Conservation (phyloP, 2,329 filamentous ascomycete genomes). For the Chaetomiaceae sp. region DNA sequence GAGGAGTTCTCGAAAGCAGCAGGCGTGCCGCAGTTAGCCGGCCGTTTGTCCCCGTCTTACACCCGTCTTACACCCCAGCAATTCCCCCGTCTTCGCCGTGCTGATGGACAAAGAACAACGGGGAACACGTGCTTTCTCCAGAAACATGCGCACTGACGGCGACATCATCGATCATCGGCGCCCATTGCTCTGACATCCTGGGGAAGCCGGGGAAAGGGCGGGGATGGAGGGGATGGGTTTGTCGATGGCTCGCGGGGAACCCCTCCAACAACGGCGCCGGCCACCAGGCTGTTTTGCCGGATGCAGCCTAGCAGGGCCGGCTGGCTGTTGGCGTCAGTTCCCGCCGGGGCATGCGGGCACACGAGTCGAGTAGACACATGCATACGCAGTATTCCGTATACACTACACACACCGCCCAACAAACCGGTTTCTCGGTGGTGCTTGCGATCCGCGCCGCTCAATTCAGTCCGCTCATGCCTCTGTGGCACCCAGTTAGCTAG, state of each 20-base stretch:
- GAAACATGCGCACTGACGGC: neutral
- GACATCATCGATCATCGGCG: too few relatives aligned
- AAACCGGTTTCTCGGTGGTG: slow-evolving; percentile 5
- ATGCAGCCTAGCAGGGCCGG: neutral
- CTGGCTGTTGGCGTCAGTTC: neutral
- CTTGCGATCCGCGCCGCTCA: neutral
- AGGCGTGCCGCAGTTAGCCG: neutral
- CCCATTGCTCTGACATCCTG: slow-evolving; percentile 3
- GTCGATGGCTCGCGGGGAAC: slow-evolving; percentile 1
- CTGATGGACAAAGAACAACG: too few relatives aligned
- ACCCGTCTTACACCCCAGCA: too few relatives aligned
- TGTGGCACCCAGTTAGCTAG: too few relatives aligned
- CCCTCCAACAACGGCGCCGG: too few relatives aligned
- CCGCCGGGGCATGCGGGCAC: neutral
- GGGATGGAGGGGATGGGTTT: neutral
- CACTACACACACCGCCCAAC: too few relatives aligned
- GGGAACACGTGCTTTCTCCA: too few relatives aligned
- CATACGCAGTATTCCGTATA: too few relatives aligned
- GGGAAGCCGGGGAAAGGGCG: neutral
- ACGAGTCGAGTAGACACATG: neutral
- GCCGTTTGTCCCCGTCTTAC: neutral
- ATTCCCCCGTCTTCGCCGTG: too few relatives aligned
- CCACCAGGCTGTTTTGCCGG: neutral
- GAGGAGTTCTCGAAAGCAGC: too few relatives aligned
- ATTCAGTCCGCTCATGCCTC: too few relatives aligned